Evolutionary conservation across 768 basidiomycete species (phyloP).

Genomic region (Auricularia sp.): DNA sequence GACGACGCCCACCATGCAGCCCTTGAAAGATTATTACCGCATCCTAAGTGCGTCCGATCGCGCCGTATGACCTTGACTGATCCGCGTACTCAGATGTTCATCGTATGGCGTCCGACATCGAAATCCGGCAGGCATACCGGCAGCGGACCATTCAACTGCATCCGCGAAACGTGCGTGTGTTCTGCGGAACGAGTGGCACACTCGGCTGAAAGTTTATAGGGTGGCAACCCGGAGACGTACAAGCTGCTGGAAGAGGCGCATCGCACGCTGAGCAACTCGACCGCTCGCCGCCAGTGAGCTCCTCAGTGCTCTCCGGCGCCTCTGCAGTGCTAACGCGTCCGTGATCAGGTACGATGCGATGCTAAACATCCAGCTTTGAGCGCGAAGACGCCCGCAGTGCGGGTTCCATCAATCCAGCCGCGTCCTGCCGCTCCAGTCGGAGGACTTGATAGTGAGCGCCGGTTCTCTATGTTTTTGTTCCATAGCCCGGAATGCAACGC

Average conservation of each 20-base stretch:
- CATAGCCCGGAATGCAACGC: too few species aligned
- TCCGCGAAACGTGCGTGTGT: background rate
- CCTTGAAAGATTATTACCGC: slow-evolving; percentile 72
- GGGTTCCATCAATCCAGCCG: too few species aligned
- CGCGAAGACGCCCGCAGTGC: too few species aligned
- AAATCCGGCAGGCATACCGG: slow-evolving; percentile 88
- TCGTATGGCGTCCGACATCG: slow-evolving; percentile 33
- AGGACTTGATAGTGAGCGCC: too few species aligned
- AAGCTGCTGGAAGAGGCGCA: slow-evolving; percentile 84
- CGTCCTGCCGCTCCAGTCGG: too few species aligned
- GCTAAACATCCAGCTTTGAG: background rate
- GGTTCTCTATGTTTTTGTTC: too few species aligned
- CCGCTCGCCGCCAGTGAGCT: slow-evolving; percentile 42
- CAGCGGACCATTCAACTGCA: slow-evolving; percentile 49
- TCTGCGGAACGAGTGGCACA: slow-evolving; percentile 6
- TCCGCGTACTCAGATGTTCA: background rate
- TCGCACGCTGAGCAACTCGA: slow-evolving; percentile 69
- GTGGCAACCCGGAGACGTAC: slow-evolving; percentile 94
- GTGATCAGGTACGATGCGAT: background rate
- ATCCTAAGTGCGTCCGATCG: slow-evolving; percentile 37
- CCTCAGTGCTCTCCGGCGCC: background rate
- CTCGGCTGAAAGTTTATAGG: slow-evolving; percentile 32
- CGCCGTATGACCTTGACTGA: background rate
- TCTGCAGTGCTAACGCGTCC: background rate
- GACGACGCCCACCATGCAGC: background rate